Percentiles rank a stretch among this genome's conserved stretches.
Evolutionary conservation across 768 basidiomycete genomes (phyloP).

Genomic region (Phylloporus rhodoxanthus): DNA sequence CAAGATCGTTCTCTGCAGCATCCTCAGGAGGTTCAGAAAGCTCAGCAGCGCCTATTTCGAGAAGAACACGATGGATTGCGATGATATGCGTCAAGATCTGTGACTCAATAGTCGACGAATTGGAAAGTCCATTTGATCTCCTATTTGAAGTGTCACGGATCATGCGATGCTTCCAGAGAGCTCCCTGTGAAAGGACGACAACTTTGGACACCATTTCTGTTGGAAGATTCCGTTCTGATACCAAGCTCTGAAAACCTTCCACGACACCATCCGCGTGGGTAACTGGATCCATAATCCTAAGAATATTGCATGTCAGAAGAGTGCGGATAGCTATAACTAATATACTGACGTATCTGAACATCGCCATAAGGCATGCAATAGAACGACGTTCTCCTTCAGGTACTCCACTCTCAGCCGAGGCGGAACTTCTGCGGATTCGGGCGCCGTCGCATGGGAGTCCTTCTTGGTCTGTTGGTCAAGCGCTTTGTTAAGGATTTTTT

Average conservation of each 20-base stretch:
- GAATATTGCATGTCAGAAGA: slow-evolving; percentile 3
- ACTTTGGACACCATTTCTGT: slow-evolving; percentile 72
- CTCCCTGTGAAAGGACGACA: slow-evolving; percentile 69
- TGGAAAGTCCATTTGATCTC: slow-evolving; percentile 18
- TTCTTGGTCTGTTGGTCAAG: slow-evolving; percentile 53
- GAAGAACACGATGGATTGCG: slow-evolving; percentile 53
- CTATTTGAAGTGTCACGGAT: slow-evolving; percentile 43
- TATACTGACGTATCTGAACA: slow-evolving; percentile 49
- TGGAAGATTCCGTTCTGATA: slow-evolving; percentile 65
- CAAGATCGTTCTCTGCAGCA: slow-evolving; percentile 52
- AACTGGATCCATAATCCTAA: slow-evolving; percentile 38
- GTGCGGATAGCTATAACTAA: neutral
- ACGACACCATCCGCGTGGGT: slow-evolving; percentile 45
- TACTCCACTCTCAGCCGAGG: slow-evolving; percentile 52
- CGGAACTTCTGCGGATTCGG: slow-evolving; percentile 32
- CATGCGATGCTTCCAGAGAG: slow-evolving; percentile 81
- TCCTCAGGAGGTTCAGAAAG: slow-evolving; percentile 53
- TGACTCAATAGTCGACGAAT: slow-evolving; percentile 47
- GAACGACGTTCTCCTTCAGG: slow-evolving; percentile 70
- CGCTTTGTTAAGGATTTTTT: slow-evolving; percentile 60
- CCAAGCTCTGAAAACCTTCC: slow-evolving; percentile 52
- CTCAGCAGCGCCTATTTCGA: slow-evolving; percentile 61
- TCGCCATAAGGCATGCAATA: slow-evolving; percentile 74
- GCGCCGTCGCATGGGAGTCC: slow-evolving; percentile 30
- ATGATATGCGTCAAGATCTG: slow-evolving; percentile 65